Conservation (phyloP, 2,329 filamentous ascomycete species). For the Aureobasidium melanogenum region DNA sequence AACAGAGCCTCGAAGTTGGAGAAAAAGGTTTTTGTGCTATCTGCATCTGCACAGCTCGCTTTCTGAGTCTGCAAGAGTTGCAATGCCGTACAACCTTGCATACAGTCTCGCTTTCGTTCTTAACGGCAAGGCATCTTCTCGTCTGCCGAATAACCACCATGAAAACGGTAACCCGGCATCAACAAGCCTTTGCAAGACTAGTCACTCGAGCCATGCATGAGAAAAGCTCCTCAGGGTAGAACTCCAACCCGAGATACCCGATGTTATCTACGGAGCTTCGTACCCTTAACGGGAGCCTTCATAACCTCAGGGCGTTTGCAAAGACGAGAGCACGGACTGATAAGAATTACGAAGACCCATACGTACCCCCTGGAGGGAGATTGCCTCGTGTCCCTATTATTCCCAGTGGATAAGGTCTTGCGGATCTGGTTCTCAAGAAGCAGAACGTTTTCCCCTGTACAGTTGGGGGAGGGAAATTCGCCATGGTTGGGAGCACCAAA, state of each 20-base stretch:
- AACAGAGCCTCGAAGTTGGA: background rate
- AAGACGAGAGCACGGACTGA: background rate
- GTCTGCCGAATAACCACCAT: background rate
- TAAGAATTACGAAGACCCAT: background rate
- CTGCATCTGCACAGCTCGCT: background rate
- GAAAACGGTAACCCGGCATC: background rate
- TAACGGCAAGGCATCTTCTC: conserved; percentile 13
- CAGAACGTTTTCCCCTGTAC: background rate
- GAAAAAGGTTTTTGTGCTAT: background rate
- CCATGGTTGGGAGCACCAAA: background rate
- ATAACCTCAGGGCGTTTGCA: background rate
- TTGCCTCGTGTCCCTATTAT: background rate
- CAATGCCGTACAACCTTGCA: conserved; percentile 23
- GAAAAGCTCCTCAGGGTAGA: background rate
- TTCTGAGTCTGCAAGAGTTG: background rate
- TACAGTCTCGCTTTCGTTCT: conserved; percentile 30
- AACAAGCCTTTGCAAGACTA: background rate
- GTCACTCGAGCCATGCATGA: background rate
- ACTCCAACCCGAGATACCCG: background rate
- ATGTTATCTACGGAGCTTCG: background rate
- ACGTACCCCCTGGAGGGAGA: background rate
- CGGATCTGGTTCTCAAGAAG: background rate
- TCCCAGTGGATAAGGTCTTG: background rate
- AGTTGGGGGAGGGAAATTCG: background rate
- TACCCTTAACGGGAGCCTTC: too few relatives aligned